These are phyloP conservation scores for Teratosphaeria pseudoeucalypti DNA, from an alignment of 2,329 filamentous ascomycete species.

Conservation along the genomic window DNA sequence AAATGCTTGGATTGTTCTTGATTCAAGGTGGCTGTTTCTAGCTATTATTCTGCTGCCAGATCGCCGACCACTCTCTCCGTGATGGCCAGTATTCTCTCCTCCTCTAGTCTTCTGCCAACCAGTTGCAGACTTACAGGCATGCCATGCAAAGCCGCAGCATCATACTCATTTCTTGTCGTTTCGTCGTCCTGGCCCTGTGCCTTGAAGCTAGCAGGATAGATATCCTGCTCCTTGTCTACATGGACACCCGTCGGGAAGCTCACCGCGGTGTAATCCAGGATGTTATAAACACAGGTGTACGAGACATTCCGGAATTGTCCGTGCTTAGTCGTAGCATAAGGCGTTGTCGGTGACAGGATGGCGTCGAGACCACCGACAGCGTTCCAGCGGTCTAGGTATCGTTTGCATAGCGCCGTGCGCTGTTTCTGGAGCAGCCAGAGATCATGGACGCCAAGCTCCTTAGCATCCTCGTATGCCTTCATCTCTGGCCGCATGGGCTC, in stretches of 20 bases:
- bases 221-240: conserved; percentile 31
- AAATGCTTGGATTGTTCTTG: too few species aligned
- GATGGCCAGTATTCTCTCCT: conserved; percentile 27
- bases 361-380: conserved; percentile 32
- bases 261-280: conserved; percentile 37
- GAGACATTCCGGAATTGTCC: conserved; percentile 37
- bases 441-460: conserved; percentile 32
- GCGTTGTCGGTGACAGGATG: conserved; percentile 37
- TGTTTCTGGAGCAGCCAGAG: conserved; percentile 42
- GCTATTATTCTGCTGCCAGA: background rate
- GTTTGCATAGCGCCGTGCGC: conserved; percentile 31
- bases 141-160: conserved; percentile 29
- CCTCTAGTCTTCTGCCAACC: conserved; percentile 23
- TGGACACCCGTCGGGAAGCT: conserved; percentile 34
- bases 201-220: conserved; percentile 13
- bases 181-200: conserved; percentile 31
- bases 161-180: conserved; percentile 25
- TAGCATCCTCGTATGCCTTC: conserved; percentile 32
- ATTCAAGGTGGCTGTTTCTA: too few species aligned
- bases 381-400: conserved; percentile 37
- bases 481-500: conserved; percentile 43
- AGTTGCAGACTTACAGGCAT: conserved; percentile 30
- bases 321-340: conserved; percentile 33
- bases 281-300: conserved; percentile 35
- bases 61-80: conserved; percentile 5